A percentile compares a stretch with the other conserved stretches of the same genome.
Evolutionary conservation across 1,284 basidiomycete species (phyloP).

Genomic region (Paramarasmius palmivorus): DNA sequence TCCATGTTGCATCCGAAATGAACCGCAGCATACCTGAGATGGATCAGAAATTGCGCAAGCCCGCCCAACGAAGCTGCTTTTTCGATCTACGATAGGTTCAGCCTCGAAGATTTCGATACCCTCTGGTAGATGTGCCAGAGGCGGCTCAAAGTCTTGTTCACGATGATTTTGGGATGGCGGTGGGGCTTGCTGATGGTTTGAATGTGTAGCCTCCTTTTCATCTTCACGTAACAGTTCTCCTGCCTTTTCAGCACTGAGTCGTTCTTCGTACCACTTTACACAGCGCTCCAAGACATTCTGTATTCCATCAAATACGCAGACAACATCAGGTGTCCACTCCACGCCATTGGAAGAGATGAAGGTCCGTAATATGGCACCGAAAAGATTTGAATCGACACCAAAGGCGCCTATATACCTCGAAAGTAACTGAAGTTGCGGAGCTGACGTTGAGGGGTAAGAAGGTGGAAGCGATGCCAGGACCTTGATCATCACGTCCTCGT

Average conservation of each 20-base stretch:
- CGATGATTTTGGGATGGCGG: neutral
- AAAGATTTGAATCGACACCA: conserved; percentile 68
- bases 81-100: conserved; percentile 81
- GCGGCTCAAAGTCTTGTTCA: neutral
- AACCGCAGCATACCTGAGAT: conserved; percentile 53
- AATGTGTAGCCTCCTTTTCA: conserved; percentile 16
- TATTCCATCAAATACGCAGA: conserved; percentile 89
- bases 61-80: conserved; percentile 81
- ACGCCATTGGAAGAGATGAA: conserved; percentile 79
- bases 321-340: conserved; percentile 70
- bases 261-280: conserved; percentile 70
- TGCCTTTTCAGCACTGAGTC: conserved; percentile 54
- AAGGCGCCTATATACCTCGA: conserved; percentile 86
- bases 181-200: neutral
- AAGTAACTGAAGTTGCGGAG: conserved; percentile 84
- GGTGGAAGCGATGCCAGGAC: conserved; percentile 75
- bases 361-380: conserved; percentile 79
- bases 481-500: conserved; percentile 58
- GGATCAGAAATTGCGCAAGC: conserved; percentile 80
- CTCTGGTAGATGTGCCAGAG: conserved; percentile 45
- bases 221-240: conserved; percentile 64
- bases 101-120: conserved; percentile 67
- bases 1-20: neutral
- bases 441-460: conserved; percentile 68
- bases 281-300: conserved; percentile 75